Evolutionary conservation across 257 asterid genomes (phyloP).

Genomic region (Echium plantagineum): DNA sequence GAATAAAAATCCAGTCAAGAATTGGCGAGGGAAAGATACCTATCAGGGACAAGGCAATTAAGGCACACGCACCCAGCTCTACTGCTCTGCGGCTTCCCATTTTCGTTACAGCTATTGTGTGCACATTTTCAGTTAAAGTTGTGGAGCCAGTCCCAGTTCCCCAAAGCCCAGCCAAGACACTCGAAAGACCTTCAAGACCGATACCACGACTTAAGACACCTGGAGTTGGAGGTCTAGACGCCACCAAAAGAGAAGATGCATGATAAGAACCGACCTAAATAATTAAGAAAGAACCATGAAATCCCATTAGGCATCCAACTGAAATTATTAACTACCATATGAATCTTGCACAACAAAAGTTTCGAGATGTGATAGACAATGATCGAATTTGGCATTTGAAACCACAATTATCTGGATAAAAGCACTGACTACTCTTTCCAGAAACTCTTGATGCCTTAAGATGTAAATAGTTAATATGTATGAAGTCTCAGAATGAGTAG

Average conservation of each 20-base stretch:
- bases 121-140: slow-evolving; percentile 93
- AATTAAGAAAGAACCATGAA: slow-evolving; percentile 2
- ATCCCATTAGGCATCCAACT: slow-evolving; percentile 1
- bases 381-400: no score
- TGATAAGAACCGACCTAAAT: slow-evolving; percentile 91
- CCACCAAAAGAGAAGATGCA: slow-evolving; percentile 85
- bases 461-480: no score
- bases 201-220: slow-evolving; percentile 94
- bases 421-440: no score
- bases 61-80: slow-evolving; percentile 68
- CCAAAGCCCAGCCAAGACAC: slow-evolving; percentile 96
- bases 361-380: no score
- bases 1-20: not conserved
- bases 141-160: slow-evolving; percentile 93
- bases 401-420: no score
- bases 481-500: no score
- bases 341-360: no score
- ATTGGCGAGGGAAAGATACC: slow-evolving; percentile 29
- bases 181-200: slow-evolving; percentile 94
- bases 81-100: slow-evolving; percentile 97
- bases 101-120: slow-evolving; percentile 97
- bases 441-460: no score
- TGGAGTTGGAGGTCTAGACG: slow-evolving; percentile 93
- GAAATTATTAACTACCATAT: no score
- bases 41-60: slow-evolving; percentile 65